Evolutionary conservation across 495 filamentous ascomycete genomes (phyloP).

Genomic region (Chaetomium cochliodes): DNA sequence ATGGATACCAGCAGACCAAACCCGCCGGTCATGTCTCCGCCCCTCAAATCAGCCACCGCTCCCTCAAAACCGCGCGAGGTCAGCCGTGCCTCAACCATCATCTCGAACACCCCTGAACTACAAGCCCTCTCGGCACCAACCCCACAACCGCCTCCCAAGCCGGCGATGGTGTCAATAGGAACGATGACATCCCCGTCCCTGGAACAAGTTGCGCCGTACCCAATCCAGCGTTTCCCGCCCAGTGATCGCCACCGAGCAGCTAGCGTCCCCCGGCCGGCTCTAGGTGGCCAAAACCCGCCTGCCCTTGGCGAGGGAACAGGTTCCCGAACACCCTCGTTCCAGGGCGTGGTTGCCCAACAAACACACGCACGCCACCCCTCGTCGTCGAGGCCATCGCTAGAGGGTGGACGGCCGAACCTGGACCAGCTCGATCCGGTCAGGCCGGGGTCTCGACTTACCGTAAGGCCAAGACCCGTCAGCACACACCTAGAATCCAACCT

Average conservation of each 20-base stretch:
- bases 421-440: slow-evolving; percentile 57
- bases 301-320: slow-evolving; percentile 34
- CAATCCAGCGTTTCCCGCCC: slow-evolving; percentile 63
- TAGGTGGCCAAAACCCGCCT: slow-evolving; percentile 35
- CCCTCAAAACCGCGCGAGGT: slow-evolving; percentile 44
- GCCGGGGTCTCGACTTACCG: slow-evolving; percentile 26
- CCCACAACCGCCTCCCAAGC: slow-evolving; percentile 56
- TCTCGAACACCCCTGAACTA: slow-evolving; percentile 53
- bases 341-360: slow-evolving; percentile 44
- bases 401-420: slow-evolving; percentile 64
- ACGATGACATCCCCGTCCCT: slow-evolving; percentile 83
- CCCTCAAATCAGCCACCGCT: slow-evolving; percentile 40
- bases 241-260: slow-evolving; percentile 56
- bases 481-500: slow-evolving; percentile 76
- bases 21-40: slow-evolving; percentile 27
- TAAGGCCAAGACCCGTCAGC: slow-evolving; percentile 49
- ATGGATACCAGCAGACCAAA: slow-evolving; percentile 37
- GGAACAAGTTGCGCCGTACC: slow-evolving; percentile 42
- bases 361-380: slow-evolving; percentile 50
- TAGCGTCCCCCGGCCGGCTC: slow-evolving; percentile 50
- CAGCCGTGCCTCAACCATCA: slow-evolving; percentile 54
- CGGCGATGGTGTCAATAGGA: slow-evolving; percentile 84
- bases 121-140: slow-evolving; percentile 50
- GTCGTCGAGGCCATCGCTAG: slow-evolving; percentile 78
- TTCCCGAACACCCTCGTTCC: slow-evolving; percentile 48